phyloP scores from a whole-genome alignment of 1,284 basidiomycete species.

The Microstroma glucosiphilum region DNA sequence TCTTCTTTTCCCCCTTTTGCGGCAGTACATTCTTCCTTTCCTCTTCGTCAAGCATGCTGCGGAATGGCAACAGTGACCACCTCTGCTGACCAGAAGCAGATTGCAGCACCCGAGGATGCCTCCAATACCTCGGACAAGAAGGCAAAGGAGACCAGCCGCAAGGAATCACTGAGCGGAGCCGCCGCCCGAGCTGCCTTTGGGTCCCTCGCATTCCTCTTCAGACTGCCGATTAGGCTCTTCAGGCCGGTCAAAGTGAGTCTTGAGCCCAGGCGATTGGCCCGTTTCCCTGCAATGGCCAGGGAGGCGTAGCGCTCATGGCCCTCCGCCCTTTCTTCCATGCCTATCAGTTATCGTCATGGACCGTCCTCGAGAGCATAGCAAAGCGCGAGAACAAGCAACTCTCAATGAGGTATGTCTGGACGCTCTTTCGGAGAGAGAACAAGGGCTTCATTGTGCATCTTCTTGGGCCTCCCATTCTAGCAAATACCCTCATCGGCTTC shows the following conservation, averaged over 20 bases:
- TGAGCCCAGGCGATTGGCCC: neutral
- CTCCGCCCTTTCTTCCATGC: neutral
- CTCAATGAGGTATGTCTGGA: constrained; percentile 45
- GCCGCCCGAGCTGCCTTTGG: constrained; percentile 44
- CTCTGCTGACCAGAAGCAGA: neutral
- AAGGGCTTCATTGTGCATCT: constrained; percentile 20
- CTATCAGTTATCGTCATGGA: constrained; percentile 38
- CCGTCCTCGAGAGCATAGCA: constrained; percentile 51
- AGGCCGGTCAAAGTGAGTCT: constrained; percentile 45
- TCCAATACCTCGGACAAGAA: neutral
- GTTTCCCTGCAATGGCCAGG: neutral
- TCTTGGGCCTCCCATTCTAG: constrained; percentile 48
- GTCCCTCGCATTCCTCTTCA: constrained; percentile 52
- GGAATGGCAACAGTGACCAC: too few species aligned
- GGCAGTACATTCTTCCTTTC: too few species aligned
- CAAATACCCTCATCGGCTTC: constrained; percentile 51
- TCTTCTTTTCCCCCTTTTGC: too few species aligned
- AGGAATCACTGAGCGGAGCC: constrained; percentile 40
- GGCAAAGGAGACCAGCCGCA: constrained; percentile 10
- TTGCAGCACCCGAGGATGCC: neutral
- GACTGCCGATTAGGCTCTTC: constrained; percentile 51
- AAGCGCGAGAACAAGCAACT: constrained; percentile 48
- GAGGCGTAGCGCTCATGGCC: constrained; percentile 1
- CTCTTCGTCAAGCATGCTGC: too few species aligned
- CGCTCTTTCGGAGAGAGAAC: constrained; percentile 44